Percentiles rank a stretch among this genome's conserved stretches.
Evolutionary conservation across 345 rosid species (phyloP).

Genomic region (Xanthoceras sorbifolium): DNA sequence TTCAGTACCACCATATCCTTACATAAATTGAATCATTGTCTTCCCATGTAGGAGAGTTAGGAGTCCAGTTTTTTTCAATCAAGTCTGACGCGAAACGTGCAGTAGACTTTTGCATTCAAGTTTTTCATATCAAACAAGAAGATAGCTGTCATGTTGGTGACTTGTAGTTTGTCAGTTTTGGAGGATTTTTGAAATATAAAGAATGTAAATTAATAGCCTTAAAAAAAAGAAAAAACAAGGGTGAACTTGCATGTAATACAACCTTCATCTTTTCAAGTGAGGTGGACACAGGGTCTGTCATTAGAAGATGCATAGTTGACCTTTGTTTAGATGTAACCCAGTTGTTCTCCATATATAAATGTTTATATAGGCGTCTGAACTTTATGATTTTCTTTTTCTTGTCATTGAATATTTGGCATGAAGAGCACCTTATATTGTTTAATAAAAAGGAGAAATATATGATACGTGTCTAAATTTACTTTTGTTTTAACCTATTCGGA

Average conservation of each 20-base stretch:
- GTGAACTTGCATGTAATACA: not conserved
- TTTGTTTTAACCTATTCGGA: not conserved
- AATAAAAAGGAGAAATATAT: not conserved
- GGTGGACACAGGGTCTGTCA: not conserved
- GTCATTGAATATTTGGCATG: not conserved
- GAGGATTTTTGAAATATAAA: constrained; percentile 1
- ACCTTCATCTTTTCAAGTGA: not conserved
- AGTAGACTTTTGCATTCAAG: constrained; percentile 14
- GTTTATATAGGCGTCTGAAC: not conserved
- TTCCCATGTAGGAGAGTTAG: too few species aligned
- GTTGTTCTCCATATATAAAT: not conserved
- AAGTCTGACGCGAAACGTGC: constrained; percentile 18
- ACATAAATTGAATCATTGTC: too few species aligned
- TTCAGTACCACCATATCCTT: not conserved
- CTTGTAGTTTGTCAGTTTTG: constrained; percentile 10
- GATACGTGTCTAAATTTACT: not conserved
- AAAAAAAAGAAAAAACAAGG: not conserved
- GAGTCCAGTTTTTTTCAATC: constrained; percentile 15
- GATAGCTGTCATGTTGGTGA: constrained; percentile 22
- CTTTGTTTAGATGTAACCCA: not conserved
- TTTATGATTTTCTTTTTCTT: not conserved
- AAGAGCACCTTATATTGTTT: not conserved
- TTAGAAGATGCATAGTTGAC: too few species aligned
- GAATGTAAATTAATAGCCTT: too few species aligned
- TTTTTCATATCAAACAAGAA: constrained; percentile 32